These are phyloP conservation scores for Torulaspora gathmanii DNA, from an alignment of 805 yeast genomes.

Conservation along the genomic window DNA sequence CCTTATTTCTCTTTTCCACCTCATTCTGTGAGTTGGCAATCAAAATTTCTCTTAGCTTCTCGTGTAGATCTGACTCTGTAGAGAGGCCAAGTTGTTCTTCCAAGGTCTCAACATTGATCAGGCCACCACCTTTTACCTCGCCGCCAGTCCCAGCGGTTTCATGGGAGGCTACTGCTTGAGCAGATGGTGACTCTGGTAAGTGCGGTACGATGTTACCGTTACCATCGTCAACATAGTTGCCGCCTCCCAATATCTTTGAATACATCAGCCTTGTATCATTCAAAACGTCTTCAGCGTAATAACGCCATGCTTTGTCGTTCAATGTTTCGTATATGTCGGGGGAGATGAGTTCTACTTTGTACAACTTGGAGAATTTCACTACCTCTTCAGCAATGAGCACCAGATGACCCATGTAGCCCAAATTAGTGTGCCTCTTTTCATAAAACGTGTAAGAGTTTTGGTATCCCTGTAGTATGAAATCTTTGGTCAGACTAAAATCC, in stretches of 20 bases:
- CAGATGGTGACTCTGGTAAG: conserved; percentile 13
- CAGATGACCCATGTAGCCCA: conserved; percentile 97
- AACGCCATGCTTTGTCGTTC: conserved; percentile 27
- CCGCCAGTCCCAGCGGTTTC: conserved; percentile 3
- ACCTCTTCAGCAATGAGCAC: conserved; percentile 93
- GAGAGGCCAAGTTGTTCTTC: conserved; percentile 20
- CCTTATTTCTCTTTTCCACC: conserved; percentile 27
- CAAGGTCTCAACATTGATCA: conserved; percentile 16
- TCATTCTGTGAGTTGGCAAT: conserved; percentile 26
- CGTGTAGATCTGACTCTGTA: conserved; percentile 21
- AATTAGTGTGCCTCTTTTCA: conserved; percentile 54
- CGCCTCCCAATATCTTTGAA: conserved; percentile 37
- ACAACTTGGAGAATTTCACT: conserved; percentile 65
- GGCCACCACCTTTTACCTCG: conserved; percentile 10
- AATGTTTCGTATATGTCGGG: conserved; percentile 28
- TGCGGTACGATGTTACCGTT: conserved; percentile 30
- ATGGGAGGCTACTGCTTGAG: conserved; percentile 3
- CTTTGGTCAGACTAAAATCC: conserved; percentile 56
- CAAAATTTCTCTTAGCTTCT: conserved; percentile 29
- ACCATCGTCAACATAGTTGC: conserved; percentile 31
- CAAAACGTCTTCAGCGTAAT: conserved; percentile 29
- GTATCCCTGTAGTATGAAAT: conserved; percentile 59
- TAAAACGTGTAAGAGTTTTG: conserved; percentile 55
- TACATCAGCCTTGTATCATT: conserved; percentile 36
- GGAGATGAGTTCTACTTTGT: conserved; percentile 34